Base-by-base conservation (phyloP, 768 basidiomycete genomes). In the Amanita inopinata region DNA sequence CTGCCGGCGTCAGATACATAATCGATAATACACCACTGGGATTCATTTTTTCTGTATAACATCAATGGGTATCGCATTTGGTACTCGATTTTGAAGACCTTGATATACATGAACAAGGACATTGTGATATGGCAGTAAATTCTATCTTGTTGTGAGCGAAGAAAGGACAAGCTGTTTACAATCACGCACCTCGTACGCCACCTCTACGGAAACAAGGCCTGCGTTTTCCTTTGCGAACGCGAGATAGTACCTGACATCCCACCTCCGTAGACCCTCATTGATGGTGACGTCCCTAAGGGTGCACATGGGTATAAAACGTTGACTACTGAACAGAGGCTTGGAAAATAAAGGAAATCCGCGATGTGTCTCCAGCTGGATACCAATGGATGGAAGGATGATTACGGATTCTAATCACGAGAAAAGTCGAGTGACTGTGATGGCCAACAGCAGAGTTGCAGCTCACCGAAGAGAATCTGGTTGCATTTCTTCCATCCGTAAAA, bases 301-400 rank as follows among this genome's bases (percentile, higher is more conserved):
- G 0, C 64, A 55, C 20, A 70, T 55, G 5, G 81, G 77, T 48
- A 88, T 75, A 56, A 89, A 87, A 3, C 58, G 72, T 38, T 73
- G 69, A 3, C 53, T 63, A 3, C 60, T 60, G 20, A 55, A 51
- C 5, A 72, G 43, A 3, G 61, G 56, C 27, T 61, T 51, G 10
- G 58, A 55, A 15, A 44, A 30, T 3, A 31, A 31, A 7, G 70
- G 70, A 23, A 79, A 55, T 1, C 83, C 86, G 41, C 72, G 64
- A 57, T 76, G 75, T 0, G 76, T 80, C 56, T 88, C 84, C 2
- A 89, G 59, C 53, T 89, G 87, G 31, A 90, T 63, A 8, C 86
- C 86, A 40, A 82, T 74, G 1, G 67, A 62, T 5, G 80, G 78
- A 33, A 87, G 56, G 27, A 82, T 64, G 32, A 86, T 58, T 3